Base-by-base conservation (phyloP, 352 stramenopile species). In the Globisporangium heterothallicum region DNA sequence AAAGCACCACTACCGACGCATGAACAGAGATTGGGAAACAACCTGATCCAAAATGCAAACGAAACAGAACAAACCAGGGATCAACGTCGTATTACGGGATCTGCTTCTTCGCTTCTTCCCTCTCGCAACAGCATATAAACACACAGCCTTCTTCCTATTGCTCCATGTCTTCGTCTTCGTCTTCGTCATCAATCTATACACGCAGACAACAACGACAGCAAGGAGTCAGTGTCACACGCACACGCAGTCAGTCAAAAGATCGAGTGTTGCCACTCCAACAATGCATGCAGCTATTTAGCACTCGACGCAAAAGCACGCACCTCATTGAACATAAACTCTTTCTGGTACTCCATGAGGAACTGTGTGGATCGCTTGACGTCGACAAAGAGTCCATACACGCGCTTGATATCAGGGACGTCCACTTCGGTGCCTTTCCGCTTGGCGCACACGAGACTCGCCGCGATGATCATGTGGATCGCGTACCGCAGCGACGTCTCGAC, bases 391-490 rank as follows among this genome's bases (percentile, higher is more conserved):
- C 74, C 88, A 64, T 98, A 99, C 13, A 98, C 93, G 43, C 83
- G 80, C 73, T 98, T 97, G 66, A 97, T 96, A 67, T 97, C 88
- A 19, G 72, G 59, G 42, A 95, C 78, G 40, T 94, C 86, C 36
- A 97, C 86, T 54, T 96, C 80, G 1, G 82, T 85, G 41, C 86
- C 89, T 51, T 98, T 98, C 43, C 88, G 73, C 70, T 98, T 98
- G 18, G 83, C 70, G 46, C 95, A 97, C 42, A 96, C 81, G 8
- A 99, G 74, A 46, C 87, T 98, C n/a, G 95, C 86, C 10, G 94
- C 94, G 61, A 98, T 99, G 69, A 99, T 99, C 92, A 99, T 98
- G 61, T 99, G 97, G 66, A 99, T 99, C 8, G 96, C 97, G 74
- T 99, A 99, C 40, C 97, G 96, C 35, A 99, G 79, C 38, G 87